These are phyloP conservation scores for Solanum hybrid DNA, from an alignment of 305 asterid species.

Conservation along the genomic window DNA sequence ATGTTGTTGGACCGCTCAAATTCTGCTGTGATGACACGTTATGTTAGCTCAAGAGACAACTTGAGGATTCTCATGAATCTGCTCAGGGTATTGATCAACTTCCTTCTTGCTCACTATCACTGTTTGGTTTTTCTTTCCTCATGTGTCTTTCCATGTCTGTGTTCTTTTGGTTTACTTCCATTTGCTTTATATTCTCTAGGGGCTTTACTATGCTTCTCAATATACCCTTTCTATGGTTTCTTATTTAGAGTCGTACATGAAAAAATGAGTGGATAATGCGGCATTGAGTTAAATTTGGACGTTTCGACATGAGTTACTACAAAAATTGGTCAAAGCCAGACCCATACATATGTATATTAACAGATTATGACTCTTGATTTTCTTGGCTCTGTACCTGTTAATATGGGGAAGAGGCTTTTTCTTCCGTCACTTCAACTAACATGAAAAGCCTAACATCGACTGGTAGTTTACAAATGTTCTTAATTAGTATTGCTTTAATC, in stretches of 20 bases:
- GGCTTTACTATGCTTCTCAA: neutral
- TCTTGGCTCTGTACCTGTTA: neutral
- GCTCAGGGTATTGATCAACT: constrained; percentile 53
- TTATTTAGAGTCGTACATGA: neutral
- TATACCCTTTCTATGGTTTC: neutral
- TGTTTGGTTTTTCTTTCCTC: neutral
- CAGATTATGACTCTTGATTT: neutral
- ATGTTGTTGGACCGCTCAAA: constrained; percentile 76
- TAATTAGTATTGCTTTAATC: neutral
- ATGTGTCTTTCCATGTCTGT: neutral
- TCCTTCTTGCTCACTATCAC: neutral
- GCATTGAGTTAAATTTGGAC: neutral
- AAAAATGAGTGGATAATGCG: neutral
- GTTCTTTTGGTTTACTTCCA: neutral
- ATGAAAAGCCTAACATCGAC: neutral
- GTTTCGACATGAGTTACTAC: neutral
- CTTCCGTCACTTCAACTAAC: neutral
- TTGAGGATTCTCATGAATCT: constrained; percentile 98
- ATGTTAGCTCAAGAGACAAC: constrained; percentile 81
- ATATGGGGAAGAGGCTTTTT: neutral
- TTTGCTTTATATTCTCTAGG: neutral
- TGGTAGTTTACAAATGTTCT: neutral
- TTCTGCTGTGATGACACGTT: constrained; percentile 79
- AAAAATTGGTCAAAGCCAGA: neutral
- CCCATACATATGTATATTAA: neutral